Conservation (phyloP, 441 rosid genomes). For the Kokia cookei region DNA sequence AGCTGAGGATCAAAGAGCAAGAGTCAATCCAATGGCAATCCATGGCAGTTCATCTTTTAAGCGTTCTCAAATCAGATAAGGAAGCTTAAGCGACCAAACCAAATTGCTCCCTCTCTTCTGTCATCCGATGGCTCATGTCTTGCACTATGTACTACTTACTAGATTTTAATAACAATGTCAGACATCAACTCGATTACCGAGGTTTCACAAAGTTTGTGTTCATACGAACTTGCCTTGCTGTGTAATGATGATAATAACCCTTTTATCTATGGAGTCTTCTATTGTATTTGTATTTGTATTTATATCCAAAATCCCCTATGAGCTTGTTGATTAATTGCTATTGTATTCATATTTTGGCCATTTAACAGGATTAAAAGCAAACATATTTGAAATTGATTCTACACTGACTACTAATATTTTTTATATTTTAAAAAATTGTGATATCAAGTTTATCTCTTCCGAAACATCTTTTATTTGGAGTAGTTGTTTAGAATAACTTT, state of each 20-base stretch:
- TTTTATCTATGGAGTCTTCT: neutral
- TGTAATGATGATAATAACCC: neutral
- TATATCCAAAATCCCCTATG: too few species aligned
- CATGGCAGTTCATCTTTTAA: constrained; percentile 43
- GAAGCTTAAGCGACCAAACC: neutral
- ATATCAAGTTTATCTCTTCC: too few species aligned
- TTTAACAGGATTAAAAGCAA: too few species aligned
- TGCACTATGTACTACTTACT: neutral
- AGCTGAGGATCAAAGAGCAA: constrained; percentile 36
- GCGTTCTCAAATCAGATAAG: constrained; percentile 50
- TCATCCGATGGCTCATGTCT: constrained; percentile 23
- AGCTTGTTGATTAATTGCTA: too few species aligned
- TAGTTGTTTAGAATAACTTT: too few species aligned
- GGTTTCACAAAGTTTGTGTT: neutral
- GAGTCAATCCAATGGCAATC: constrained; percentile 16
- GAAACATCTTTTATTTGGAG: too few species aligned
- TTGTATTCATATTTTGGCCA: too few species aligned
- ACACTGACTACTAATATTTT: too few species aligned
- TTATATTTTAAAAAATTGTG: too few species aligned
- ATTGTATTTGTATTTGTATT: too few species aligned
- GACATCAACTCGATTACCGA: neutral
- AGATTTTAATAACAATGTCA: neutral
- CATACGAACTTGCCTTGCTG: neutral
- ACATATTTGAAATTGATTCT: too few species aligned
- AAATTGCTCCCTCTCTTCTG: constrained; percentile 83